These are phyloP conservation scores for Xylaria hypoxylon DNA, from an alignment of 2,329 filamentous ascomycete genomes.

Conservation along the genomic window DNA sequence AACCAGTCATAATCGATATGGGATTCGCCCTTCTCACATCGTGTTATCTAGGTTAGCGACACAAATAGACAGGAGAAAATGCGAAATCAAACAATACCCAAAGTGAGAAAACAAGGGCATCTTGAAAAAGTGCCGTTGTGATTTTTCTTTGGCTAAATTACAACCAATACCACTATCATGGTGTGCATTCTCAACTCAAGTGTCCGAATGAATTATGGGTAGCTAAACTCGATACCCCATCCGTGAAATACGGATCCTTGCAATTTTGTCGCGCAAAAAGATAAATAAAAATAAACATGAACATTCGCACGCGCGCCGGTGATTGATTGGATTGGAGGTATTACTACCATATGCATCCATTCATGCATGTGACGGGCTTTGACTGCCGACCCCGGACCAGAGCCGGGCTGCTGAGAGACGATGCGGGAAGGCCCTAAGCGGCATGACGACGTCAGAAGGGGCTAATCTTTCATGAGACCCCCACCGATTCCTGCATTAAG, in stretches of 20 bases:
- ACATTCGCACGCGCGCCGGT: constrained; percentile 13
- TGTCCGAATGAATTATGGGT: neutral
- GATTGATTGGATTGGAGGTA: constrained; percentile 11
- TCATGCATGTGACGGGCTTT: constrained; percentile 24
- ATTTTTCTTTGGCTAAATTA: neutral
- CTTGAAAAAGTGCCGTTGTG: neutral
- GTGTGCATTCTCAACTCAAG: neutral
- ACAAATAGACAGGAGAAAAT: neutral
- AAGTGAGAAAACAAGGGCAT: neutral
- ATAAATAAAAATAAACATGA: neutral
- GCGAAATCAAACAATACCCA: constrained; percentile 4
- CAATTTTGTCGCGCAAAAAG: neutral
- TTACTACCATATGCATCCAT: constrained; percentile 3
- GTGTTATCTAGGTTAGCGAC: neutral
- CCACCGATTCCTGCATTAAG: constrained; percentile 25
- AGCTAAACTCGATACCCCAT: neutral
- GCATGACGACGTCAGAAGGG: constrained; percentile 41
- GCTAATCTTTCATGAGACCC: constrained; percentile 26
- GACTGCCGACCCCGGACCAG: constrained; percentile 14
- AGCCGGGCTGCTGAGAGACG: constrained; percentile 8
- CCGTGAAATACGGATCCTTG: neutral
- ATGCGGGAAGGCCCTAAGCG: constrained; percentile 4
- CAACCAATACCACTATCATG: neutral
- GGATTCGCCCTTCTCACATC: neutral
- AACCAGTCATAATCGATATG: neutral